phyloP scores from a whole-genome alignment of 2,329 filamentous ascomycete genomes.

The Verticillium nonalfalfae region DNA sequence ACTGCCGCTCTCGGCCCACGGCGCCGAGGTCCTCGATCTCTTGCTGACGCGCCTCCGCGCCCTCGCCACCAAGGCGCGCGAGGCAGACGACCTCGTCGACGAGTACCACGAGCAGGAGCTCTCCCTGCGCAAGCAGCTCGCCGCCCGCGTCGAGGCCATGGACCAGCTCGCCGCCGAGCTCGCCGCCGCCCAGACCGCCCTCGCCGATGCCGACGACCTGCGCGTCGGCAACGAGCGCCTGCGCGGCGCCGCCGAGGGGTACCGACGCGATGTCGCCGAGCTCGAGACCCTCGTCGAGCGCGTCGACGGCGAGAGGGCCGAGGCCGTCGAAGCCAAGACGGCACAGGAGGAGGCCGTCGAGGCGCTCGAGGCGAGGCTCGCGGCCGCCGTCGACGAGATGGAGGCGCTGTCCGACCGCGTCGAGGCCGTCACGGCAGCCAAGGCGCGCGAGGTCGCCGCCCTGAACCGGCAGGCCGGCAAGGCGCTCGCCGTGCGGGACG shows the following conservation, averaged over 20 bases:
- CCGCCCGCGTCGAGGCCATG: conserved; percentile 44
- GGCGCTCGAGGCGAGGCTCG: conserved; percentile 38
- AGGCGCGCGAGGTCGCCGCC: conserved; percentile 20
- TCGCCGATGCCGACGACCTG: conserved; percentile 38
- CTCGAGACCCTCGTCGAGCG: conserved; percentile 44
- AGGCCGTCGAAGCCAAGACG: conserved; percentile 21
- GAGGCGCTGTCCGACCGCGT: conserved; percentile 32
- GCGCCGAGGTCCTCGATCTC: conserved; percentile 49
- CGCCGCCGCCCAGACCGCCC: conserved; percentile 19
- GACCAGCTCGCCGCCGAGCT: conserved; percentile 39
- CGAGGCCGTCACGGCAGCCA: conserved; percentile 25
- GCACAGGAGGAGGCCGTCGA: conserved; percentile 28
- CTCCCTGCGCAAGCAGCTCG: conserved; percentile 50
- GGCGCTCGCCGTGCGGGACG: conserved; percentile 44
- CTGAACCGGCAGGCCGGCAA: conserved; percentile 36
- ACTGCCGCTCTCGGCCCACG: conserved; percentile 44
- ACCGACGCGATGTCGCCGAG: conserved; percentile 46
- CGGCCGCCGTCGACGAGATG: conserved; percentile 29
- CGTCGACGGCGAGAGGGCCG: conserved; percentile 35
- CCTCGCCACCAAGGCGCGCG: conserved; percentile 37
- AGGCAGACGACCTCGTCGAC: conserved; percentile 49
- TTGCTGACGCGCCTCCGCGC: conserved; percentile 43
- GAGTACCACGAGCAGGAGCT: conserved; percentile 53
- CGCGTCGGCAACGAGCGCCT: conserved; percentile 44
- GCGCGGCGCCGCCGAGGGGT: conserved; percentile 43